Base-by-base conservation (phyloP, 768 basidiomycete genomes). In the Tricholomella constricta region DNA sequence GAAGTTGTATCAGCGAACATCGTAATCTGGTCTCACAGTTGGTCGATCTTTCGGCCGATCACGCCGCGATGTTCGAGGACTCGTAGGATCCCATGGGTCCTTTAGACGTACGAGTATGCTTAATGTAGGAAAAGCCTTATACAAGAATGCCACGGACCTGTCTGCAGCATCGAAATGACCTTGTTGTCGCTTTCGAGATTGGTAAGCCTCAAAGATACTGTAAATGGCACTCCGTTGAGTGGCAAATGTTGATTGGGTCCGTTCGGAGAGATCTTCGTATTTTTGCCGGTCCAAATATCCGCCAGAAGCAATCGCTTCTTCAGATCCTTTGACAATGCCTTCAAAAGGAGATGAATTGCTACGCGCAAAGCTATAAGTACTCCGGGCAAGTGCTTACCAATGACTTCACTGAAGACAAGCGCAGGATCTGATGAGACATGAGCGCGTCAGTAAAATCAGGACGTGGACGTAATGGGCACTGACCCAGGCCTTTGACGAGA, bases 291-390 rank as follows among this genome's bases (percentile, higher is more conserved):
- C 73, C 3, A 89, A 69, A 62, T 68, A 75, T 2, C 78, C 67
- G 2, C 63, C 62, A 46, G 59, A 67, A 0, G 50, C 49, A 7
- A 82, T 50, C 0, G 85, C 71, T 42, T 69, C 68, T 62, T 88
- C 85, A 0, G 87, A 86, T n/a, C 88, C 88, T 60, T 82, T 78
- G 55, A 90, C 83, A 6, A 85, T 79, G 27, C 86, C 86, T 79
- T n/a, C 10, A 43, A 35, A 32, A 9, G 34, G 17, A 22, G 19
- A 36, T 53, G 26, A 50, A 22, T 42, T 15, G 38, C 10, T 8
- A 12, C 36, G 29, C 42, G 42, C 8, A 38, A 25, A 36, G 11
- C 32, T n/a, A 4, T 32, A 7, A 46, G 20, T 23, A 15, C 46
- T 7, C 17, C 8, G 15, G n/a, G 29, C 4, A 23, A 29, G 29